Conservation (phyloP, 1,284 basidiomycete genomes). For the Ustilago cynodontis region DNA sequence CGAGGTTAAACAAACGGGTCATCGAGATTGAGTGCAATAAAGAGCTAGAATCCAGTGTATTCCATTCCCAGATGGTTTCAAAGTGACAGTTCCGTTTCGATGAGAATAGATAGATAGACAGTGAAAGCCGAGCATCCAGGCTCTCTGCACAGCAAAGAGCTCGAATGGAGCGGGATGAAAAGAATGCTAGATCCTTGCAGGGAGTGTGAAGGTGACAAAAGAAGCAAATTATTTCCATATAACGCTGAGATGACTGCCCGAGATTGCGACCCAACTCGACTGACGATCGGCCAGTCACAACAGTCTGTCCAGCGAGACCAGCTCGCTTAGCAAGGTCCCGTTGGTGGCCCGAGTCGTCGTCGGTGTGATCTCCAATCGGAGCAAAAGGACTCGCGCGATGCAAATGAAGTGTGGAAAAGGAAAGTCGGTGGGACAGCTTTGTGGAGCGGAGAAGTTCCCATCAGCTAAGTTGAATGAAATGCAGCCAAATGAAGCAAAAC, state of each 20-base stretch:
- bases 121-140: not conserved
- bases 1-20: too few relatives aligned
- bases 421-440: not conserved
- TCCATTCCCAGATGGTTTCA: constrained; percentile 15
- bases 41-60: not conserved
- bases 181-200: not conserved
- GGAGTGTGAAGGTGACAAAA: constrained; percentile 18
- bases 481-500: not conserved
- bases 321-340: constrained; percentile 5
- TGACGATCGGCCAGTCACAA: constrained; percentile 16
- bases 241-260: not conserved
- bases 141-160: constrained; percentile 25
- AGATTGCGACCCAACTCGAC: constrained; percentile 19
- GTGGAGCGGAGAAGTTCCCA: not conserved
- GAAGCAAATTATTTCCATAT: not conserved
- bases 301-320: constrained; percentile 18
- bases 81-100: constrained; percentile 12
- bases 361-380: constrained; percentile 17
- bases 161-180: not conserved
- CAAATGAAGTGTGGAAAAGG: not conserved
- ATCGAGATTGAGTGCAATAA: too few relatives aligned
- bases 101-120: not conserved
- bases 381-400: constrained; percentile 3
- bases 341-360: constrained; percentile 8
- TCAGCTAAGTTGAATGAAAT: not conserved